These are phyloP conservation scores for Penicillium verrucosum DNA, from an alignment of 2,329 filamentous ascomycete genomes.

Conservation along the genomic window DNA sequence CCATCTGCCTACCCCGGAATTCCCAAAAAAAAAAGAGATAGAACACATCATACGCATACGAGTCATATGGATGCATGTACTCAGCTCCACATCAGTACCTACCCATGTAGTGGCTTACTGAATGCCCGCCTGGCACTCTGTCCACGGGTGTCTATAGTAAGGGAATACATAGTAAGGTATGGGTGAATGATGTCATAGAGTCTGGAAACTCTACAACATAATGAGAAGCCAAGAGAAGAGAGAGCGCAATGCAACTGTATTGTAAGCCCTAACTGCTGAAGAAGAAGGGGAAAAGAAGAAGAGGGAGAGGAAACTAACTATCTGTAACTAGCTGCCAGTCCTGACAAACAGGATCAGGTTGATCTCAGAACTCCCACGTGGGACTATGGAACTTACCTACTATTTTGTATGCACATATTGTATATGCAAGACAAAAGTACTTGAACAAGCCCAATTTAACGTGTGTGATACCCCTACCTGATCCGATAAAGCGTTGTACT, in stretches of 20 bases:
- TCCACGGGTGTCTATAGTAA: too few relatives aligned
- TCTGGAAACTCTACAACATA: too few relatives aligned
- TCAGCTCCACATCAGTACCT: not conserved
- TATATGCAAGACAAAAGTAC: conserved; percentile 3
- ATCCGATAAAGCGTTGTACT: not conserved
- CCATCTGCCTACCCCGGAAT: not conserved
- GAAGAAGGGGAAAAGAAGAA: too few relatives aligned
- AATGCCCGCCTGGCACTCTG: not conserved
- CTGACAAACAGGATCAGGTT: too few relatives aligned
- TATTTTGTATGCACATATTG: not conserved
- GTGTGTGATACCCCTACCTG: not conserved
- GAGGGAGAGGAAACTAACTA: too few relatives aligned
- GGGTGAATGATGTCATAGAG: too few relatives aligned
- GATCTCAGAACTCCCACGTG: not conserved
- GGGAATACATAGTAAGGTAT: too few relatives aligned
- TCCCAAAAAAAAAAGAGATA: not conserved
- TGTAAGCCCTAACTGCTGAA: too few relatives aligned
- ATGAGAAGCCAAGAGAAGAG: too few relatives aligned
- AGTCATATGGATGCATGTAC: not conserved
- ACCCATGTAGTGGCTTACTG: too few relatives aligned
- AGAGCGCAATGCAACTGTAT: too few relatives aligned
- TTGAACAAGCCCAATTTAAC: not conserved
- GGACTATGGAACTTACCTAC: not conserved
- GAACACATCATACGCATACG: not conserved
- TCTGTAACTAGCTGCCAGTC: too few relatives aligned